phyloP scores from a whole-genome alignment of 306 rosid genomes.

The Quercus ilex region DNA sequence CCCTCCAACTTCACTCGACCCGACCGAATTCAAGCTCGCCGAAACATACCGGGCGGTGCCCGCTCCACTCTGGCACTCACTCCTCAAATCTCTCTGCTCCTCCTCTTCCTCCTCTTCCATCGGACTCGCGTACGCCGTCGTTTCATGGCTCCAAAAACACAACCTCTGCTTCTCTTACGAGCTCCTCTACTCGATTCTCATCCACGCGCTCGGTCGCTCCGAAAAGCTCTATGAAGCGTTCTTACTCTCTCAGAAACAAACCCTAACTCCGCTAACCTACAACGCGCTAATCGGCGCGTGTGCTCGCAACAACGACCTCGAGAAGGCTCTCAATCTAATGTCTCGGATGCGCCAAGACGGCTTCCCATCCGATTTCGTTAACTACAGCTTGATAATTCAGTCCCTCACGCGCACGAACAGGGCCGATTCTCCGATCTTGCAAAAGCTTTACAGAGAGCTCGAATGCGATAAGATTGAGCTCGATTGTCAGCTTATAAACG shows the following conservation, averaged over 20 bases:
- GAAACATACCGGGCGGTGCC: conserved; percentile 87
- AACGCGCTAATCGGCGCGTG: conserved; percentile 87
- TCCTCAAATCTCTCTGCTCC: conserved; percentile 78
- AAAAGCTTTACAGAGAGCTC: conserved; percentile 67
- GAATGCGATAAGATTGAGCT: conserved; percentile 72
- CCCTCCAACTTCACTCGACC: conserved; percentile 66
- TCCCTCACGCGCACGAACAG: conserved; percentile 72
- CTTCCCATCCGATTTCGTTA: conserved; percentile 69
- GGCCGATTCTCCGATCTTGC: conserved; percentile 66
- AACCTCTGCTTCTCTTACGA: conserved; percentile 90
- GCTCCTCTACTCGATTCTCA: conserved; percentile 80
- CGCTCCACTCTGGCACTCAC: conserved; percentile 82
- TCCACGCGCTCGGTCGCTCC: conserved; percentile 87
- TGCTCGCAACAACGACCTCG: conserved; percentile 79
- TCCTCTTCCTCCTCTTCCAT: conserved; percentile 57
- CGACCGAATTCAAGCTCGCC: conserved; percentile 70
- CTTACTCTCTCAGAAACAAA: conserved; percentile 70
- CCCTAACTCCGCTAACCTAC: conserved; percentile 75
- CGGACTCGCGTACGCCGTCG: conserved; percentile 68
- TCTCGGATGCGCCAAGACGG: conserved; percentile 87
- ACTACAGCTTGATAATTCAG: conserved; percentile 77
- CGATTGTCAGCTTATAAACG: conserved; percentile 71
- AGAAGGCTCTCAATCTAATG: conserved; percentile 75
- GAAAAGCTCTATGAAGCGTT: conserved; percentile 93
- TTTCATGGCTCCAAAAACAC: conserved; percentile 85